Evolutionary conservation across 495 filamentous ascomycete genomes (phyloP).

Genomic region (Xylaria acuta): DNA sequence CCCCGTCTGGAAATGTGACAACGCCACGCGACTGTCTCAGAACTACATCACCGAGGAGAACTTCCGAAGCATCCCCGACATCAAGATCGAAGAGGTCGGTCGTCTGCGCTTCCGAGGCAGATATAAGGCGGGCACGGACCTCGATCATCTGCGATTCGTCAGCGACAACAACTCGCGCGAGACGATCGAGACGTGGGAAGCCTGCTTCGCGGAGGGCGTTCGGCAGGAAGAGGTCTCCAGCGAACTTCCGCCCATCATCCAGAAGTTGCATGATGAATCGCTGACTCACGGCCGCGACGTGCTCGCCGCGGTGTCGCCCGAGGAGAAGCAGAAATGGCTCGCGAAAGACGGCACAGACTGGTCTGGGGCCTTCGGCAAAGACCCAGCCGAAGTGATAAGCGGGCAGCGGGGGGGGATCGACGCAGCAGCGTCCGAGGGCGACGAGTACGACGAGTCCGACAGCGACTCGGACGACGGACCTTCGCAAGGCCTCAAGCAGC

Average conservation of each 20-base stretch:
- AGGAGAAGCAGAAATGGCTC: slow-evolving; percentile 79
- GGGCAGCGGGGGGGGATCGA: slow-evolving; percentile 53
- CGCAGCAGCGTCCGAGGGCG: slow-evolving; percentile 26
- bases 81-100: slow-evolving; percentile 74
- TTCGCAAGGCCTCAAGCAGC: slow-evolving; percentile 23
- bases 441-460: slow-evolving; percentile 46
- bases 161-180: slow-evolving; percentile 88
- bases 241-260: slow-evolving; percentile 69
- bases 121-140: slow-evolving; percentile 90
- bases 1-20: slow-evolving; percentile 84
- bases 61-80: slow-evolving; percentile 66
- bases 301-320: slow-evolving; percentile 68
- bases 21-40: slow-evolving; percentile 75
- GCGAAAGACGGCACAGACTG: slow-evolving; percentile 83
- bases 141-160: slow-evolving; percentile 82
- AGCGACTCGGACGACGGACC: slow-evolving; percentile 55
- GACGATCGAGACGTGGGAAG: slow-evolving; percentile 94
- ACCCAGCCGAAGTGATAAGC: slow-evolving; percentile 55
- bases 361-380: slow-evolving; percentile 80
- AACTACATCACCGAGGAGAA: slow-evolving; percentile 87
- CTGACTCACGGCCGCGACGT: slow-evolving; percentile 80
- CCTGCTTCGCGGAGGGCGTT: slow-evolving; percentile 84
- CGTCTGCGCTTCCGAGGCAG: slow-evolving; percentile 76
- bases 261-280: slow-evolving; percentile 78
- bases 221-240: slow-evolving; percentile 68